Evolutionary conservation across 768 basidiomycete species (phyloP).

Genomic region (Mrakia frigida): DNA sequence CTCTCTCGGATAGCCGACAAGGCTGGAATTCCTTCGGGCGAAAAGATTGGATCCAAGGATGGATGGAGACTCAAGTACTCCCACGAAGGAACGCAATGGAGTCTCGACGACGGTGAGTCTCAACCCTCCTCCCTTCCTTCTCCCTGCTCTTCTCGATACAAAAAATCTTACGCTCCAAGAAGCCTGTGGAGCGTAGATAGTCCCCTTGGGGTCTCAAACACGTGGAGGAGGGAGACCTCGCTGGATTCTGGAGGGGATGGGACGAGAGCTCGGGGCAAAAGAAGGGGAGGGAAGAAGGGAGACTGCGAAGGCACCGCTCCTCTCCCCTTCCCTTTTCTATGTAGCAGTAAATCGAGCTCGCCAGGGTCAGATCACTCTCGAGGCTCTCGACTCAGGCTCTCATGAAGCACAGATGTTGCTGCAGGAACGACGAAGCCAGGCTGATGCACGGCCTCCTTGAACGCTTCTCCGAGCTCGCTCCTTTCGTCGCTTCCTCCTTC

Average conservation of each 20-base stretch:
- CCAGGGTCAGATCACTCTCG: neutral
- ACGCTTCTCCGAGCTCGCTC: conserved; percentile 7
- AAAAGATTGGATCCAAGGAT: conserved; percentile 30
- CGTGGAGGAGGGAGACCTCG: too few species aligned
- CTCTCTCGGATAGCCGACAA: conserved; percentile 30
- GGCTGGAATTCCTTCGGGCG: conserved; percentile 26
- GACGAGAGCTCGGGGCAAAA: neutral
- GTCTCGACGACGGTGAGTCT: conserved; percentile 77
- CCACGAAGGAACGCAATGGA: conserved; percentile 72
- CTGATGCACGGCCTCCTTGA: neutral
- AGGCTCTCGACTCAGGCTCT: too few species aligned
- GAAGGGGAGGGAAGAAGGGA: neutral
- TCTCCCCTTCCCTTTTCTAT: too few species aligned
- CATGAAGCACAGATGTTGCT: too few species aligned
- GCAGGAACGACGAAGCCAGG: too few species aligned
- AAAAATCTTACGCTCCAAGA: neutral
- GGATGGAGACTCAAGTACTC: conserved; percentile 68
- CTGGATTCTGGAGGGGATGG: too few species aligned
- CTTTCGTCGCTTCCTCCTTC: neutral
- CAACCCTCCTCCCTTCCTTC: conserved; percentile 2
- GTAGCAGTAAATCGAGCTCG: neutral
- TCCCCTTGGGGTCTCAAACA: too few species aligned
- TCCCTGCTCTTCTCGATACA: neutral
- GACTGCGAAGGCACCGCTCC: neutral
- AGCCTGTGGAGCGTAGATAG: neutral